phyloP scores from a whole-genome alignment of 352 stramenopile genomes.

The Pythium vanterpoolii region DNA sequence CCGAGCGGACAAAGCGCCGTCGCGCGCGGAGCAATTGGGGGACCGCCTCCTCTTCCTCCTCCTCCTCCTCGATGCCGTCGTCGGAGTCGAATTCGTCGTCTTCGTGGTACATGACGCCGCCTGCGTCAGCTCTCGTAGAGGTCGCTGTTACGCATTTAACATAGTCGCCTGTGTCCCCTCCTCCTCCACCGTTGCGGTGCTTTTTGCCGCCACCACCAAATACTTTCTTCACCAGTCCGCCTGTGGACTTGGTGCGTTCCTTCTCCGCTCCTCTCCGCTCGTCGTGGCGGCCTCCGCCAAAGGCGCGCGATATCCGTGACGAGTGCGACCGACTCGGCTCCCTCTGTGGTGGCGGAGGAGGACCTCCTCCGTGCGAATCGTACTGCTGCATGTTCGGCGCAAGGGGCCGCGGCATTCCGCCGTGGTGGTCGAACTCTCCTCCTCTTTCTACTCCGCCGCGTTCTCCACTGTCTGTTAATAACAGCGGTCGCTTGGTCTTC shows the following conservation, averaged over 20 bases:
- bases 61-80: neutral
- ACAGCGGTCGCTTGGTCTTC: constrained; percentile 25
- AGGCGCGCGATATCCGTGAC: constrained; percentile 12
- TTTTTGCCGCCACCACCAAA: constrained; percentile 18
- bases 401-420: constrained; percentile 14
- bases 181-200: neutral
- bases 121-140: neutral
- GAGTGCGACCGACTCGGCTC: neutral
- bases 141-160: neutral
- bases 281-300: constrained; percentile 2
- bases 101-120: constrained; percentile 20
- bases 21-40: constrained; percentile 14
- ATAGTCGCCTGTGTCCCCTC: neutral
- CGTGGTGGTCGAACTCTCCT: constrained; percentile 6
- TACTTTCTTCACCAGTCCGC: constrained; percentile 16
- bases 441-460: neutral
- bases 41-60: constrained; percentile 14
- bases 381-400: constrained; percentile 6
- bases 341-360: neutral
- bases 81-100: constrained; percentile 21
- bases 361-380: neutral
- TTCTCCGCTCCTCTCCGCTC: constrained; percentile 2
- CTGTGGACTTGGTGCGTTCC: neutral
- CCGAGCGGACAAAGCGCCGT: constrained; percentile 26
- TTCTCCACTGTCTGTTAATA: neutral